A percentile compares a stretch with the other conserved stretches of the same genome.
These are phyloP conservation scores for Ophiostoma novo-ulmi DNA, from an alignment of 2,329 filamentous ascomycete genomes.

Conservation along the genomic window DNA sequence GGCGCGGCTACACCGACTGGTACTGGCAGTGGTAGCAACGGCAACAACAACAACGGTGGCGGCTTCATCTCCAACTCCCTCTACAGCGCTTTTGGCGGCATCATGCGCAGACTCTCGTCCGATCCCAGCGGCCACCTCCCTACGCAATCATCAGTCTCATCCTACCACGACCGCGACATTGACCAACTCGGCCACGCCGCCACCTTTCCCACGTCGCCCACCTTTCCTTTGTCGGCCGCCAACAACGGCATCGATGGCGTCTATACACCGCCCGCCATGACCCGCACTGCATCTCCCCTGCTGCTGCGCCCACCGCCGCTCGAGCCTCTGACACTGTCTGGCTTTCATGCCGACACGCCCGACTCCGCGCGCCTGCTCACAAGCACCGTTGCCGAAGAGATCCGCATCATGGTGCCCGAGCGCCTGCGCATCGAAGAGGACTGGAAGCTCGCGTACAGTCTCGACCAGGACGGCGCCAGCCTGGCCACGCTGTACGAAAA, in stretches of 20 bases:
- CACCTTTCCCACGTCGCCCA: slow-evolving; percentile 13
- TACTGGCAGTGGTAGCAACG: slow-evolving; percentile 29
- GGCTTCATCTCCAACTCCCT: slow-evolving; percentile 34
- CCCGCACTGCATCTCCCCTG: slow-evolving; percentile 68
- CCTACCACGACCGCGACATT: slow-evolving; percentile 11
- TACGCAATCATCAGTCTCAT: slow-evolving; percentile 13
- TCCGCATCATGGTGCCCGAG: slow-evolving; percentile 80
- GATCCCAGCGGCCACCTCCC: slow-evolving; percentile 37
- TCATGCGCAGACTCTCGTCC: slow-evolving; percentile 62
- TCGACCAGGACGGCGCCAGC: slow-evolving; percentile 88
- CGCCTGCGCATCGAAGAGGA: slow-evolving; percentile 79
- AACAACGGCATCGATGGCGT: slow-evolving; percentile 27
- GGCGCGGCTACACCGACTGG: slow-evolving; percentile 16
- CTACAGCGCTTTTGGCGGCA: slow-evolving; percentile 50
- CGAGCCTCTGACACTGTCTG: slow-evolving; percentile 68
- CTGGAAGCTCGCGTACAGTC: slow-evolving; percentile 81
- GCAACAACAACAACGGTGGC: slow-evolving; percentile 18
- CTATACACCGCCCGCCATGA: slow-evolving; percentile 40
- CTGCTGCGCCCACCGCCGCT: slow-evolving; percentile 86
- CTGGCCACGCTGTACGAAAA: slow-evolving; percentile 80
- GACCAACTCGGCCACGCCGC: slow-evolving; percentile 12
- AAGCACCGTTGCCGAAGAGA: slow-evolving; percentile 78
- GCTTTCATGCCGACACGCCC: slow-evolving; percentile 58
- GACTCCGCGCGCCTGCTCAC: slow-evolving; percentile 62
- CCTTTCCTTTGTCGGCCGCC: neutral